Evolutionary conservation across 1,139 yeast species (phyloP), one percentile per base, ranked within the genome.

Genomic region (Arxiozyma slooffiae): DNA sequence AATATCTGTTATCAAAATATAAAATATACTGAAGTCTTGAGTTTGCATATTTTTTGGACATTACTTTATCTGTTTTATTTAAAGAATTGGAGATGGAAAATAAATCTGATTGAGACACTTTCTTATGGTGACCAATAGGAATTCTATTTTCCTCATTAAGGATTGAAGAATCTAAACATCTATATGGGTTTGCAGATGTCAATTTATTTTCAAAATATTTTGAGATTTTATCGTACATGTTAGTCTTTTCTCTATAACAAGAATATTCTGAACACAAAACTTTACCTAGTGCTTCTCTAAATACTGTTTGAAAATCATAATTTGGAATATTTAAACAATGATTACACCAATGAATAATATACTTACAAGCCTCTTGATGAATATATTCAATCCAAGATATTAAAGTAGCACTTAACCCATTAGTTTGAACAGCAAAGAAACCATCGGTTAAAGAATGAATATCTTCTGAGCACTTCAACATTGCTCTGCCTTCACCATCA

Each of bases 331-430:
- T 68, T 11, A 73, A 59, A 22, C 80, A 64, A 17, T 72, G 72
- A 4, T 61, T 55, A 21, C 82, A 57, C 85, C 86, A 82, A n/a
- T 64, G 60, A 22, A 81, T 60, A 41, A 80, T 67, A 37, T 67
- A 57, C 34, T 67, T 62, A 16, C 75, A 72, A 2, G 79, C 65
- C 45, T 72, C 71, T 51, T 79, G 82, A 52, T 79, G 74, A 52
- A 70, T 57, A 54, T 68, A 74, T 53, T 79, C 83, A 20, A 76
- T 61, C 48, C 75, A 72, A 17, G 77, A 69, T 42, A 72, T 66
- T 20, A 83, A 72, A 0, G 82, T 71, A 0, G 83, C 79, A n/a
- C 80, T 76, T 49, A 82, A 68, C 0, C 84, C 84, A 49, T 72
- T 73, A 0, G 65, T 60, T 56, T 74, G 77, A 0, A 76, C 78